These are phyloP conservation scores for Aegilops bicornis DNA, from an alignment of 176 grass and related monocot species.

Conservation along the genomic window DNA sequence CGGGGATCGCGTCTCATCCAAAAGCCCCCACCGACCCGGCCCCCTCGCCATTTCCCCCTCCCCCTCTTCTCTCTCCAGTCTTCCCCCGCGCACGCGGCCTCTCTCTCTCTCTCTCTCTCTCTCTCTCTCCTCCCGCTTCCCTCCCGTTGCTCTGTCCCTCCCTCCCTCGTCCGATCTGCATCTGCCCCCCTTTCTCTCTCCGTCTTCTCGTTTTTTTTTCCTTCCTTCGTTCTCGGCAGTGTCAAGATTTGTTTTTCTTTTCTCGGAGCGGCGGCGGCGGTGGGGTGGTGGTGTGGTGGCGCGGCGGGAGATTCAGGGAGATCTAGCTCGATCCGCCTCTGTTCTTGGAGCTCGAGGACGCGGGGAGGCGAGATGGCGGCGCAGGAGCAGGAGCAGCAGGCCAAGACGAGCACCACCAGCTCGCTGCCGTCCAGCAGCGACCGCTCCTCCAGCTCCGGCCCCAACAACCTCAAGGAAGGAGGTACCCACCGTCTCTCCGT, in stretches of 20 bases:
- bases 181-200: conserved; percentile 9
- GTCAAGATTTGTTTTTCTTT: conserved; percentile 19
- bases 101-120: conserved; percentile 1
- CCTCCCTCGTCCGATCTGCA: conserved; percentile 39
- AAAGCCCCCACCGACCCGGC: background rate
- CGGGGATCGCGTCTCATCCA: conserved; percentile 14
- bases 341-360: background rate
- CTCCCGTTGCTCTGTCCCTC: background rate
- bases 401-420: conserved; percentile 65
- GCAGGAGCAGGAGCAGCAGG: conserved; percentile 53
- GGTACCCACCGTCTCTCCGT: conserved; percentile 4
- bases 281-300: background rate
- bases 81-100: background rate
- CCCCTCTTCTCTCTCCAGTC: background rate
- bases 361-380: conserved; percentile 20
- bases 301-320: conserved; percentile 4
- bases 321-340: conserved; percentile 33
- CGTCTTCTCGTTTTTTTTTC: background rate
- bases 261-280: background rate
- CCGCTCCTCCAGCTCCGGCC: conserved; percentile 80
- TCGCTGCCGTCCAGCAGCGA: conserved; percentile 75
- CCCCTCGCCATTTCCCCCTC: background rate
- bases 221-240: background rate
- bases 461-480: conserved; percentile 57
- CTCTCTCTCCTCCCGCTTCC: background rate